Base-by-base conservation (phyloP, 495 filamentous ascomycete species). In the Recurvomyces mirabilis region DNA sequence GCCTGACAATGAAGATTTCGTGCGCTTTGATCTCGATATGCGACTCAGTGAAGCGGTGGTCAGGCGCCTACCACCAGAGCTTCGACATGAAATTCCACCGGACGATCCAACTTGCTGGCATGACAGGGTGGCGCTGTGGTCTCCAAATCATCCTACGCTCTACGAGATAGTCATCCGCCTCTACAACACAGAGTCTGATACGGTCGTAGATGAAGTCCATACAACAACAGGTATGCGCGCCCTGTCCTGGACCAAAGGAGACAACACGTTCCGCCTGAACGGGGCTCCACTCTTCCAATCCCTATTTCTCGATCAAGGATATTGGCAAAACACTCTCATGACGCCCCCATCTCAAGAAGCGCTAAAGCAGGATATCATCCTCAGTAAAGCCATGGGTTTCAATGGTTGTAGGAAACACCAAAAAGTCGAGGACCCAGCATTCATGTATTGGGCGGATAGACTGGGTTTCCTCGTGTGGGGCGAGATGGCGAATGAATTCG, bases 401-500 rank as follows among this genome's bases (percentile, higher is more conserved):
- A 58, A 58, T 26, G 55, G 55, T 35, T 58, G 55, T 32, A 47
- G 55, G 23, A 55, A 52, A 20, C 55, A 58, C 30, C 59, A 62
- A 38, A 60, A 60, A 43, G 57, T 62, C 32, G 59, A 60, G 49
- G 59, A 62, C 37, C 59, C 59, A 6, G 15, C 47, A 1, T 62
- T 62, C 41, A 39, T 62, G n/a, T 58, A 60, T 47, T 58, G 49
- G 51, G 59, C 59, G 13, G 57, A 62, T 28, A 22, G 39, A n/a
- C 47, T 62, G 6, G 59, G 59, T 10, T 62, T 56, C 34, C 52
- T 62, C 4, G 55, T 60, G 12, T 62, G 59, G 59, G 54, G 57
- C 20, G 59, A 62, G 33, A 62, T 62, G 54, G 59, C 52, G 0
- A 51, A 47, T 14, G 47, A 39, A 10, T 60, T 75, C 38, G 62